These are phyloP conservation scores for Penicillium griseofulvum DNA, from an alignment of 2,329 filamentous ascomycete genomes.

Conservation along the genomic window DNA sequence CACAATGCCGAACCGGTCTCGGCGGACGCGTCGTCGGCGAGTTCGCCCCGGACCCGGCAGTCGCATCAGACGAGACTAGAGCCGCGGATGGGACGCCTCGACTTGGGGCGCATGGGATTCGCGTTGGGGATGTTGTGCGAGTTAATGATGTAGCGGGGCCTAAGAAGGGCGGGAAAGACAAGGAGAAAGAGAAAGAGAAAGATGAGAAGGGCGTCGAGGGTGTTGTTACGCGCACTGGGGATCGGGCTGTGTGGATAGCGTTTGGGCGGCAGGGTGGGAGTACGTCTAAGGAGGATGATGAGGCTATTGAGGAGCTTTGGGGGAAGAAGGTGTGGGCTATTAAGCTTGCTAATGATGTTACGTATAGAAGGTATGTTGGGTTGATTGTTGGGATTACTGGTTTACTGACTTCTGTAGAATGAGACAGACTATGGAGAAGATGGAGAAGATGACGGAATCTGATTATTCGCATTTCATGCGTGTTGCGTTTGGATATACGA, in stretches of 20 bases:
- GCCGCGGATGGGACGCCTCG: constrained; percentile 40
- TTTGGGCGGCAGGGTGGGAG: constrained; percentile 41
- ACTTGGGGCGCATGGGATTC: constrained; percentile 47
- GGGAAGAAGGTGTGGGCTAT: constrained; percentile 62
- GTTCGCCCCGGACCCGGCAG: constrained; percentile 68
- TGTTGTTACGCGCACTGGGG: constrained; percentile 47
- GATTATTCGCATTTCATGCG: constrained; percentile 59
- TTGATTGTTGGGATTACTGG: not conserved
- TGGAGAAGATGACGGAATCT: constrained; percentile 55
- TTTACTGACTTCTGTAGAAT: constrained; percentile 45
- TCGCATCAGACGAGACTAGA: constrained; percentile 48
- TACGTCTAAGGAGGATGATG: constrained; percentile 40
- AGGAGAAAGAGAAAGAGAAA: constrained; percentile 34
- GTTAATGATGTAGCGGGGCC: constrained; percentile 38
- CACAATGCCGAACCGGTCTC: constrained; percentile 78
- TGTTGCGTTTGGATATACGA: constrained; percentile 59
- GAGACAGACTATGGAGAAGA: constrained; percentile 61
- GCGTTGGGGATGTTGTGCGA: constrained; percentile 49
- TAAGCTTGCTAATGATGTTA: constrained; percentile 66
- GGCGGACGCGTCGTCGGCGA: constrained; percentile 90
- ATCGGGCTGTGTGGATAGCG: constrained; percentile 46
- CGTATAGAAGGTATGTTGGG: constrained; percentile 56
- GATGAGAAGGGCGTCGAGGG: constrained; percentile 40
- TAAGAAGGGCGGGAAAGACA: constrained; percentile 33
- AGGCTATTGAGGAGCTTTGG: constrained; percentile 51